Percentiles rank a stretch among this genome's conserved stretches.
These are phyloP conservation scores for Penicillium crustosum DNA, from an alignment of 2,329 filamentous ascomycete genomes.

Conservation along the genomic window DNA sequence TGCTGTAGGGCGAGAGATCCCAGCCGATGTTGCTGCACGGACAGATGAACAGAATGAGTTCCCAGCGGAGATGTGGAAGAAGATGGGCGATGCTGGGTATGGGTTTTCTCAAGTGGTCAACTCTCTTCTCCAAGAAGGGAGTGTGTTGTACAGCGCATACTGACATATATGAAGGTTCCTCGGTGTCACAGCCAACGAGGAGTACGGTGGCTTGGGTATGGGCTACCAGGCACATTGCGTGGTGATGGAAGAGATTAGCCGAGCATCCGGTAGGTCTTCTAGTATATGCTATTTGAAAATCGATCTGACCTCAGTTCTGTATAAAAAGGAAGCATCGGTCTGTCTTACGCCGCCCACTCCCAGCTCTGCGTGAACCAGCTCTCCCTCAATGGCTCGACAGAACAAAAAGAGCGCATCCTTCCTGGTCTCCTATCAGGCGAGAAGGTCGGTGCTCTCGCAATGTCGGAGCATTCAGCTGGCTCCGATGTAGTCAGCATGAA, in stretches of 20 bases:
- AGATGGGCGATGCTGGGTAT: conserved; percentile 79
- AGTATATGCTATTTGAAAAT: background rate
- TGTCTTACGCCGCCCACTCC: conserved; percentile 93
- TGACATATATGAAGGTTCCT: conserved; percentile 60
- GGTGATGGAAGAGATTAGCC: conserved; percentile 90
- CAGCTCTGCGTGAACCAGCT: conserved; percentile 97
- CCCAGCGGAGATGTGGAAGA: conserved; percentile 87
- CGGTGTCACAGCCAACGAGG: conserved; percentile 89
- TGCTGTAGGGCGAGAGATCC: conserved; percentile 69
- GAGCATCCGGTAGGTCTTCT: conserved; percentile 65
- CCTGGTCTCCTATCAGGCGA: conserved; percentile 78
- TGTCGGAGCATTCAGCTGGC: conserved; percentile 89
- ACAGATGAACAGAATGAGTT: conserved; percentile 90
- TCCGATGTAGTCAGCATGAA: conserved; percentile 97
- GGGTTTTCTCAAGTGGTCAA: background rate
- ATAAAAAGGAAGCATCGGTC: conserved; percentile 51
- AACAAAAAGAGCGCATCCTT: conserved; percentile 78
- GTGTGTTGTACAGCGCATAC: background rate
- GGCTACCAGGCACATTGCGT: conserved; percentile 96
- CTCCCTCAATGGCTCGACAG: conserved; percentile 76
- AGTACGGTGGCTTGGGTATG: conserved; percentile 84
- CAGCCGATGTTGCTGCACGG: conserved; percentile 74
- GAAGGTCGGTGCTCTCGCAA: conserved; percentile 82
- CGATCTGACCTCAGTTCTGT: background rate
- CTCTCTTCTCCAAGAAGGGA: no score